Base-by-base conservation (phyloP, 2,329 filamentous ascomycete genomes). In the Botryotinia calthae region DNA sequence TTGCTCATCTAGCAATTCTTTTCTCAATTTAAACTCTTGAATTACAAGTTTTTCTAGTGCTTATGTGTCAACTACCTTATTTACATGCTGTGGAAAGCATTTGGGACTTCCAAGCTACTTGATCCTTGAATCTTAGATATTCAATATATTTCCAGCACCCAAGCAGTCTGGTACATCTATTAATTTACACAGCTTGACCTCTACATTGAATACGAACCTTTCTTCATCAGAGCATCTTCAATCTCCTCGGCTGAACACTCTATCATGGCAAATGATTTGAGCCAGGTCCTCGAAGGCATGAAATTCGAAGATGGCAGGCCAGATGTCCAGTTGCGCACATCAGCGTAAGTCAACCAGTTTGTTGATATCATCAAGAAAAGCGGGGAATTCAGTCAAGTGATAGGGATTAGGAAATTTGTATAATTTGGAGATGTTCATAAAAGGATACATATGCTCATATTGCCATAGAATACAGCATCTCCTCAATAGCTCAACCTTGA, bases 231-330 rank as follows among this genome's bases (percentile, higher is more conserved):
- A 28, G 1, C 18, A 42, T 40, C 18, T 22, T 42, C 4, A 28
- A 40, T 34, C 10, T 12, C 44, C 9, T 51, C 34, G 22, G 25
- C 37, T 40, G 34, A 34, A 14, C 34, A 40, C 64, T 66, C 28
- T 22, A 70, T 28, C 22, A 70, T 72, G 70, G 44, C 28, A 31
- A 67, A 59, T 22, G 28, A 37, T 58, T n/a, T 72, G 7, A 51
- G 25, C 28, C 42, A 34, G 59, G 42, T 37, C 6, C 46, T 71
- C 16, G 48, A 65, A 10, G 54, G 37, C 34, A 65, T 71, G 56
- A 64, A 25, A 37, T 54, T 65, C n/a, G 56, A 42, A 34, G 46
- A 72, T 42, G 73, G 70, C 20, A 69, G 14, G 63, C 58, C 58
- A 22, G 48, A 73, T 68, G 31, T 40, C 10, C 7, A 56, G 14